Evolutionary conservation across 257 asterid species (phyloP).

Genomic region (Prunella vulgaris): DNA sequence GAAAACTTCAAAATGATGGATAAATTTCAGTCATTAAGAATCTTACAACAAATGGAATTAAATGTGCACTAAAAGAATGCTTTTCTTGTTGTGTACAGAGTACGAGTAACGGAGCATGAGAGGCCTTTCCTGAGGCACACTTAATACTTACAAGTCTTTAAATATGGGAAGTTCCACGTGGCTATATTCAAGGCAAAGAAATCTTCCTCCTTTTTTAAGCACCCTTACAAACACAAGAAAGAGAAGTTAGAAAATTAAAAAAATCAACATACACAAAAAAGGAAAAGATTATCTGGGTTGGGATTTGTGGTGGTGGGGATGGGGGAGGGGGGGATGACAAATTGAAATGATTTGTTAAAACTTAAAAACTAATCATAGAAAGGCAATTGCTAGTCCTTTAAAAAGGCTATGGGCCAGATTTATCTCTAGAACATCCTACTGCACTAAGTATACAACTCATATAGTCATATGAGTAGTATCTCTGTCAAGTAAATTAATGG

Average conservation of each 20-base stretch:
- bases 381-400: not conserved
- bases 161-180: slow-evolving; percentile 75
- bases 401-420: not conserved
- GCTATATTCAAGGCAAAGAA: slow-evolving; percentile 95
- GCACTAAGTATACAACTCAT: not conserved
- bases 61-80: not conserved
- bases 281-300: too few species aligned
- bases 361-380: not conserved
- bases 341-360: too few species aligned
- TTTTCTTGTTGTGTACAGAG: not conserved
- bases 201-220: slow-evolving; percentile 90
- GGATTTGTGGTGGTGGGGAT: not conserved
- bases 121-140: not conserved
- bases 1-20: not conserved
- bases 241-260: slow-evolving; percentile 10
- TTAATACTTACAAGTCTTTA: slow-evolving; percentile 66
- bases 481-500: not conserved
- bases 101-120: slow-evolving; percentile 5
- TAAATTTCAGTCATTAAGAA: not conserved
- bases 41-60: not conserved
- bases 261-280: not conserved
- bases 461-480: not conserved
- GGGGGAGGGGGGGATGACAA: too few species aligned
- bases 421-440: not conserved
- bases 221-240: slow-evolving; percentile 50